A percentile compares a stretch with the other conserved stretches of the same genome.
Conservation (phyloP, 345 rosid genomes). For the Eucalyptus decipiens region DNA sequence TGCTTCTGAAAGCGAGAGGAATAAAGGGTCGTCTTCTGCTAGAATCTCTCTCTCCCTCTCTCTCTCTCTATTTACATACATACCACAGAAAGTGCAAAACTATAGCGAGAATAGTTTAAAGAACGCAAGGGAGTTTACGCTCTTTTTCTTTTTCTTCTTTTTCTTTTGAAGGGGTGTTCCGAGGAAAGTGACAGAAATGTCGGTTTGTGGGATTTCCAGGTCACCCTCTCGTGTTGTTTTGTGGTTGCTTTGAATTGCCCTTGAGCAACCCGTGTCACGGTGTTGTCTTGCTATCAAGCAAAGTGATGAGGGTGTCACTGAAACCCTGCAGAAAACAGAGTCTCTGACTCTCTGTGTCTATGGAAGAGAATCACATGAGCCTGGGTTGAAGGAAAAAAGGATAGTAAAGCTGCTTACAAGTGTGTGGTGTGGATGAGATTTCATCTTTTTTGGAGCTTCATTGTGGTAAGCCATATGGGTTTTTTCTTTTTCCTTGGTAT, state of each 20-base stretch:
- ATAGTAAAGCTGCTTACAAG: not conserved
- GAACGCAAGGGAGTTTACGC: not conserved
- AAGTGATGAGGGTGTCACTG: not conserved
- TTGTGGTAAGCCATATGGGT: not conserved
- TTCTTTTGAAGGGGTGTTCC: not conserved
- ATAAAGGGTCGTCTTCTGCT: conserved; percentile 17
- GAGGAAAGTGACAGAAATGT: not conserved
- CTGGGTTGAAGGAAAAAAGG: not conserved
- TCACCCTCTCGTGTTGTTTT: not conserved
- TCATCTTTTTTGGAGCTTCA: not conserved
- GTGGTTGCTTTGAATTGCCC: not conserved
- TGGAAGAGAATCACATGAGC: not conserved
- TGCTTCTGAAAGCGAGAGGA: not conserved
- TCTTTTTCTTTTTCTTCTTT: not conserved
- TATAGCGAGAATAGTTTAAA: not conserved
- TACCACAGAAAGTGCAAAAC: not conserved
- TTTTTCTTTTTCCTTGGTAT: not conserved
- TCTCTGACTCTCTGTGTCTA: not conserved
- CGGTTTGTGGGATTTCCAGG: conserved; percentile 9
- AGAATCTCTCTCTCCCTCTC: conserved; percentile 1
- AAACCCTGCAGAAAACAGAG: not conserved
- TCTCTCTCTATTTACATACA: not conserved
- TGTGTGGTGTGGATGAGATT: not conserved
- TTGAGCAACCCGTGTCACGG: conserved; percentile 7
- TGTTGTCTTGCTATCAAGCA: conserved; percentile 9